Evolutionary conservation across 75 land plant genomes (phyloP).

Genomic region (Cupressus sempervirens): DNA sequence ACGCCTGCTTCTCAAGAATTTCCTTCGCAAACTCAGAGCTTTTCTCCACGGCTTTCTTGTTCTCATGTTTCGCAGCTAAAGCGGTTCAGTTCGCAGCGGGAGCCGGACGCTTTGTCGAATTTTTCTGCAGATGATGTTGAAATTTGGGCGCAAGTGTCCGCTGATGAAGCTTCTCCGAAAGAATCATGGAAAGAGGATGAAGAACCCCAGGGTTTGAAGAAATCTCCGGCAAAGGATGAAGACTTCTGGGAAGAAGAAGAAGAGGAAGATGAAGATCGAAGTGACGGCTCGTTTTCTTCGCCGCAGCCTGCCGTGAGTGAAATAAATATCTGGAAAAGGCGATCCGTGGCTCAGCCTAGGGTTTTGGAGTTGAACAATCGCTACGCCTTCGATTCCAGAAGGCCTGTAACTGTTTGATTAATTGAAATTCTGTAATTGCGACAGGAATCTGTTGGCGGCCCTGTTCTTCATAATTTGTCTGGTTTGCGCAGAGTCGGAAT

Average conservation of each 20-base stretch:
- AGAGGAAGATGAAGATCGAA: no score
- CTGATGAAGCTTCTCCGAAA: background rate
- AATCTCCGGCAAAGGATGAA: background rate
- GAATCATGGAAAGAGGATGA: background rate
- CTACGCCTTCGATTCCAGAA: background rate
- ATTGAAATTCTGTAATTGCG: background rate
- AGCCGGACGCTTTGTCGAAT: background rate
- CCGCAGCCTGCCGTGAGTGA: background rate
- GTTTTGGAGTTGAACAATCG: background rate
- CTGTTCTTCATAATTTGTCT: no score
- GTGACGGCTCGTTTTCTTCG: no score
- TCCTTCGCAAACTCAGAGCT: background rate
- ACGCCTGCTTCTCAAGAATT: background rate
- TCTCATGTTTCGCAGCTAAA: background rate
- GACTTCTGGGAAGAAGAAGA: background rate
- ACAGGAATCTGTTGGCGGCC: background rate
- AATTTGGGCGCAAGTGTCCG: background rate
- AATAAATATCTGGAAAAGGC: constrained; percentile 2
- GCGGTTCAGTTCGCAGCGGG: constrained; percentile 1
- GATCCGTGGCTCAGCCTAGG: background rate
- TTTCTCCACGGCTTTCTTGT: background rate
- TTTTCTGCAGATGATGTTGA: background rate
- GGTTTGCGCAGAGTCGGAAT: no score
- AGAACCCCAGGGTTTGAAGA: background rate
- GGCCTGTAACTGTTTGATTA: background rate